Evolutionary conservation across 345 rosid species (phyloP).

Genomic region (Boechera divaricarpa): DNA sequence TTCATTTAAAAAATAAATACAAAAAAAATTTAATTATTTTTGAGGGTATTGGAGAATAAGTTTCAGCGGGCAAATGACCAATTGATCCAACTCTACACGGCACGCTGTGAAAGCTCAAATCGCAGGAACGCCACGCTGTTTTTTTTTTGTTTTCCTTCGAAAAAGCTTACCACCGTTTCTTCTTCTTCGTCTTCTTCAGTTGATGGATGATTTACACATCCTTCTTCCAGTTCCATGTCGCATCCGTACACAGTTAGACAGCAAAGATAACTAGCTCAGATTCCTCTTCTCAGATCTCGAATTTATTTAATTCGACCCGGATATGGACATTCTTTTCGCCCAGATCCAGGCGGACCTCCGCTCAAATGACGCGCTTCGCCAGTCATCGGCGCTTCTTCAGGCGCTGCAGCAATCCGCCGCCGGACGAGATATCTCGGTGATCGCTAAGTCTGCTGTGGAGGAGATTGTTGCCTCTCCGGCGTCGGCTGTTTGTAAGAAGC

Average conservation of each 20-base stretch:
- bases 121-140: neutral
- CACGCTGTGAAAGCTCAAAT: slow-evolving; percentile 20
- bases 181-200: slow-evolving; percentile 14
- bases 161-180: neutral
- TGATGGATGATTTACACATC: neutral
- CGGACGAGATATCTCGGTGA: slow-evolving; percentile 85
- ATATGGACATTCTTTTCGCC: slow-evolving; percentile 90
- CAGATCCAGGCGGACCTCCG: slow-evolving; percentile 99
- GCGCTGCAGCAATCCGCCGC: slow-evolving; percentile 98
- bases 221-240: slow-evolving; percentile 33
- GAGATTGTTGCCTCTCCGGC: slow-evolving; percentile 93
- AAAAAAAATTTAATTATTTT: too few relatives aligned
- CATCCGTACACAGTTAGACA: neutral
- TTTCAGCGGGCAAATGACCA: too few relatives aligned
- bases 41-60: too few relatives aligned
- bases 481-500: slow-evolving; percentile 97
- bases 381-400: slow-evolving; percentile 86
- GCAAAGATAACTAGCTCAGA: slow-evolving; percentile 14
- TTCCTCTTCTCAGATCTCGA: slow-evolving; percentile 15
- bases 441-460: slow-evolving; percentile 93
- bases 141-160: neutral
- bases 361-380: slow-evolving; percentile 97
- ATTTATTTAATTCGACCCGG: slow-evolving; percentile 7
- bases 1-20: too few relatives aligned
- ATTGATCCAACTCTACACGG: neutral